Evolutionary conservation across 2,329 filamentous ascomycete genomes (phyloP), one percentile per base, ranked within the genome.

Genomic region (Hymenotorrendiella dingleyae): DNA sequence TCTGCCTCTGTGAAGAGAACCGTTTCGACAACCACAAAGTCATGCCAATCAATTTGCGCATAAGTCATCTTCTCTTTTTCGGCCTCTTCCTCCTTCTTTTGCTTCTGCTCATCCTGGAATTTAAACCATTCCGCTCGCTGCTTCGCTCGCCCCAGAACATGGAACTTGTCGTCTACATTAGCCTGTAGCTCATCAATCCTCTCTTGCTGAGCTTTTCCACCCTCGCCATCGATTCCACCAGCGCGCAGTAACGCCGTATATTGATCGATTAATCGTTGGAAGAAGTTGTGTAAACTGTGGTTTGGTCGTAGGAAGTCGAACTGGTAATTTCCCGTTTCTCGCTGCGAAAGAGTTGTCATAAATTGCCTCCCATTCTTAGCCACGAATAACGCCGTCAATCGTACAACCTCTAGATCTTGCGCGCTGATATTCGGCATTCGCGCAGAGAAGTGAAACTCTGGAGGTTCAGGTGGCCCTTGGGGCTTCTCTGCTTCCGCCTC

Each of bases 361-460:
- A 93, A 98, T 48, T 84, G 82, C 48, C 90, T 82, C 11, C 93
- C 93, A 58, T 94, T 91, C 66, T 91, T 90, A 40, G 93, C 93
- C 37, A 91, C 88, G 65, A 93, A 96, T 20, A 94, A 72, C 16
- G 93, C 93, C 26, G 91, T 95, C 59, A 95, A 67, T 43, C 77
- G 73, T 43, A 84, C 72, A 37, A 82, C 72, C 54, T 83, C 79
- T 50, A 97, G 69, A 72, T 98, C 93, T 65, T 94, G 86, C 52
- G 94, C 88, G 66, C 84, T 95, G 68, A 98, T 95, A 54, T 90
- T 91, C 45, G 93, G 93, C 87, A 97, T 95, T 62, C 90, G 85
- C 55, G 93, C 90, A 43, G 88, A 95, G 69, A 96, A 98, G 54
- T 86, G 79, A 60, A 94, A 97, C 57, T 90, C 84, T 44, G 85